These are phyloP conservation scores for Eucalyptus decipiens DNA, from an alignment of 345 rosid species.

Conservation along the genomic window DNA sequence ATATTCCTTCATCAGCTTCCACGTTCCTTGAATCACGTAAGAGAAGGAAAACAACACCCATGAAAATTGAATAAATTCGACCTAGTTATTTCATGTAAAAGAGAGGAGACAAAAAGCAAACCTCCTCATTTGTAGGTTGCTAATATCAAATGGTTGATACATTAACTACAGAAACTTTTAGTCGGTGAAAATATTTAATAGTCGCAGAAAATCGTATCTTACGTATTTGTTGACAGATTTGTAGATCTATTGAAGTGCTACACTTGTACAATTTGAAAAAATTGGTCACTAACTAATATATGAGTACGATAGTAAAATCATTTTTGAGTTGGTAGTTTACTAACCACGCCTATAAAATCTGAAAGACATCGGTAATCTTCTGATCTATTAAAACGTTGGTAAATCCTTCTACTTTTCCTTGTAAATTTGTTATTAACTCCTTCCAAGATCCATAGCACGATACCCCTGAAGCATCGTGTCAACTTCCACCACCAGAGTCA, in stretches of 20 bases:
- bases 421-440: not conserved
- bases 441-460: not conserved
- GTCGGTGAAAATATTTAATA: not conserved
- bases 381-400: not conserved
- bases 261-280: not conserved
- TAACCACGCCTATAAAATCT: not conserved
- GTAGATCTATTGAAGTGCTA: not conserved
- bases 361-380: not conserved
- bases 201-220: rapidly evolving
- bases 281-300: not conserved
- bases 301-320: not conserved
- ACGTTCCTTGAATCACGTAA: not conserved
- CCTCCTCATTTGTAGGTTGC: not conserved
- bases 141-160: not conserved
- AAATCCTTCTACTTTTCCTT: not conserved
- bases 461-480: not conserved
- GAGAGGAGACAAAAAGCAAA: not conserved
- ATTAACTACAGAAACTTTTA: not conserved
- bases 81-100: not conserved
- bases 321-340: not conserved
- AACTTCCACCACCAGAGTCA: not conserved
- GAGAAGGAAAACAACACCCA: not conserved
- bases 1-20: not conserved
- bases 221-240: rapidly evolving
- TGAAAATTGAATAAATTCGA: not conserved